A percentile compares a stretch with the other conserved stretches of the same genome.
Evolutionary conservation across 805 yeast genomes (phyloP).

Genomic region (Maudiozyma barnettii): DNA sequence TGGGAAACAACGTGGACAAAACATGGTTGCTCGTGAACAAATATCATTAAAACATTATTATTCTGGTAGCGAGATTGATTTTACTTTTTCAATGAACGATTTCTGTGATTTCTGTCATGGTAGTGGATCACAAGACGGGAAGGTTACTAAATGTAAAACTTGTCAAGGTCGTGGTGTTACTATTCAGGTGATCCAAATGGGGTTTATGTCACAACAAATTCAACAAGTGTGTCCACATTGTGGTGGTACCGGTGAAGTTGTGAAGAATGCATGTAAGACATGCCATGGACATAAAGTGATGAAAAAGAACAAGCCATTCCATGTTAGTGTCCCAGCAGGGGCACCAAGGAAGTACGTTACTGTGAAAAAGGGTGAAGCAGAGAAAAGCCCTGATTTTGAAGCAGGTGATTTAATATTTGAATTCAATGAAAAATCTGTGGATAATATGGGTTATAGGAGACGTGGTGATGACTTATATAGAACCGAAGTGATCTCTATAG

Average conservation of each 20-base stretch:
- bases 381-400: slow-evolving; percentile 69
- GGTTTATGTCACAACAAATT: slow-evolving; percentile 82
- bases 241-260: slow-evolving; percentile 63
- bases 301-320: slow-evolving; percentile 46
- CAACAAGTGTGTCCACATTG: slow-evolving; percentile 75
- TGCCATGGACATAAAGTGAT: slow-evolving; percentile 68
- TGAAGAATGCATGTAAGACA: slow-evolving; percentile 51
- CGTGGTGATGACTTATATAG: slow-evolving; percentile 66
- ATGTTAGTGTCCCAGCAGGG: slow-evolving; percentile 62
- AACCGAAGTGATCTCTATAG: slow-evolving; percentile 62
- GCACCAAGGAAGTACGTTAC: slow-evolving; percentile 49
- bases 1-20: slow-evolving; percentile 49
- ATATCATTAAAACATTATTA: slow-evolving; percentile 59
- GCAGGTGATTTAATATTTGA: slow-evolving; percentile 73
- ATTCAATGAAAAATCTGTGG: slow-evolving; percentile 41
- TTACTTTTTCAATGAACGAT: slow-evolving; percentile 59
- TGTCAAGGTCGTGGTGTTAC: slow-evolving; percentile 74
- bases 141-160: slow-evolving; percentile 48
- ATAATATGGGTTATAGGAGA: slow-evolving; percentile 78
- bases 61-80: slow-evolving; percentile 54
- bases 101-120: slow-evolving; percentile 75
- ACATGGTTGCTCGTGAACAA: slow-evolving; percentile 46
- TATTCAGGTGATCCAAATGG: slow-evolving; percentile 61
- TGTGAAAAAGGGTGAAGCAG: slow-evolving; percentile 66
- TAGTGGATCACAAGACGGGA: slow-evolving; percentile 75